Percentiles rank a stretch among this genome's conserved stretches.
These are phyloP conservation scores for Lasiodiplodia citricola DNA, from an alignment of 2,329 filamentous ascomycete genomes.

Conservation along the genomic window DNA sequence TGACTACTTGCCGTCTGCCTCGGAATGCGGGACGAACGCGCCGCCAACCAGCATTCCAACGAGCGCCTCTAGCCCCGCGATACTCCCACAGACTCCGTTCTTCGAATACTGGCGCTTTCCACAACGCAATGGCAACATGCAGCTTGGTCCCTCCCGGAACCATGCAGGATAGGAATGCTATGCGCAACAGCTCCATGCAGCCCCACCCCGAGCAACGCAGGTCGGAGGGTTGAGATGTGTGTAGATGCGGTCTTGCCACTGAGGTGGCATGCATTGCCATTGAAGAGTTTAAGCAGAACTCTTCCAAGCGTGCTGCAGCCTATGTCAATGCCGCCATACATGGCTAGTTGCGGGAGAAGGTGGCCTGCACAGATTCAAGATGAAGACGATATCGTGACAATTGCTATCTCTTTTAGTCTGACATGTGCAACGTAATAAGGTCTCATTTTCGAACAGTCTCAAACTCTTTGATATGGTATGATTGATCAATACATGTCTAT, in stretches of 20 bases:
- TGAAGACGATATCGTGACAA: neutral
- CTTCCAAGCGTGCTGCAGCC: constrained; percentile 52
- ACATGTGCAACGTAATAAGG: neutral
- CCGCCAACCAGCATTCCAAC: neutral
- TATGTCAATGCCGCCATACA: neutral
- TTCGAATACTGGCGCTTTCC: neutral
- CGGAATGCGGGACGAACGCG: neutral
- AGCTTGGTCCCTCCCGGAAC: constrained; percentile 66
- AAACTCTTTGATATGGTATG: neutral
- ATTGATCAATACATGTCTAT: constrained; percentile 38
- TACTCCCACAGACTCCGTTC: neutral
- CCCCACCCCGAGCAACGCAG: constrained; percentile 57
- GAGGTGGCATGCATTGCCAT: constrained; percentile 56
- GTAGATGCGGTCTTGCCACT: constrained; percentile 57
- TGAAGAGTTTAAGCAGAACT: constrained; percentile 55
- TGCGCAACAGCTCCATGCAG: constrained; percentile 35
- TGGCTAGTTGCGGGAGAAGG: neutral
- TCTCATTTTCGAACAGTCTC: neutral
- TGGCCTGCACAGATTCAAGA: neutral
- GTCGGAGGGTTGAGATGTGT: constrained; percentile 50
- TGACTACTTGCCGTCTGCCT: neutral
- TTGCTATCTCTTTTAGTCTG: too few relatives aligned
- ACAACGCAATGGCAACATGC: neutral
- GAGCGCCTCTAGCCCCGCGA: neutral
- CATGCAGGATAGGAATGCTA: constrained; percentile 48